Base-by-base conservation (phyloP, 441 rosid genomes). In the Manihot esculenta region DNA sequence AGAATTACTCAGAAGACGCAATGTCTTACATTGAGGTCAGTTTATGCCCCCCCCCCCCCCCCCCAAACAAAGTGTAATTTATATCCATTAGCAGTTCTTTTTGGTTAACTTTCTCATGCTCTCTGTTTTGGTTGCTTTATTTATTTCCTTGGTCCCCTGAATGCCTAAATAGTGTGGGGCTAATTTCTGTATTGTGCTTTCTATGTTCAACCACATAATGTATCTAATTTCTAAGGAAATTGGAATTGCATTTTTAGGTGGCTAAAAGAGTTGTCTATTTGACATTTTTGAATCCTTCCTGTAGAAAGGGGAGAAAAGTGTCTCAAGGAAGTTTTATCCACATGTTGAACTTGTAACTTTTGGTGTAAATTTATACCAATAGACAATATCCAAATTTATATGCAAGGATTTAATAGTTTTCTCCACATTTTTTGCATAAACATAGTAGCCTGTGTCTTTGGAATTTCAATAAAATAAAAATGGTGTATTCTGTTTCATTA, bases 1-100 rank as follows among this genome's bases (percentile, higher is more conserved):
- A 86, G 74, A 82, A 81, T 72, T 82, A 77, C 69, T 82, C 89
- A 6, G 82, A 85, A 35, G 49, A 76, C 68, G 87, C 86, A 21
- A 80, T 87, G 70, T 78, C 88, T 61, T 83, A 80, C 73, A 74
- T 78, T 4, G 84, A 79, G 87, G 90, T 83, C 48, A 27, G 72
- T 51, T 58, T 44, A 14, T 67, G 15, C 41, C 41, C 62, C 54
- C 20, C 38, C 41, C 26, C 6, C 6, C 38, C 27, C 33, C 6
- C 0, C 38, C 38, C n/a, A 7, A 24, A 18, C 49, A 49, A n/a
- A n/a, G n/a, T n/a, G n/a, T 18, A 4, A 3, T 8, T 20, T 48
- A 23, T 35, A 35, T 35, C 24, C 66, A 6, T 61, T 12, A 48
- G 23, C 24, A n/a, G 7, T 33, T 50, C 21, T 48, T 56, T 38